Evolutionary conservation across 805 yeast species (phyloP).

Genomic region (Gaillardinia entomophila): DNA sequence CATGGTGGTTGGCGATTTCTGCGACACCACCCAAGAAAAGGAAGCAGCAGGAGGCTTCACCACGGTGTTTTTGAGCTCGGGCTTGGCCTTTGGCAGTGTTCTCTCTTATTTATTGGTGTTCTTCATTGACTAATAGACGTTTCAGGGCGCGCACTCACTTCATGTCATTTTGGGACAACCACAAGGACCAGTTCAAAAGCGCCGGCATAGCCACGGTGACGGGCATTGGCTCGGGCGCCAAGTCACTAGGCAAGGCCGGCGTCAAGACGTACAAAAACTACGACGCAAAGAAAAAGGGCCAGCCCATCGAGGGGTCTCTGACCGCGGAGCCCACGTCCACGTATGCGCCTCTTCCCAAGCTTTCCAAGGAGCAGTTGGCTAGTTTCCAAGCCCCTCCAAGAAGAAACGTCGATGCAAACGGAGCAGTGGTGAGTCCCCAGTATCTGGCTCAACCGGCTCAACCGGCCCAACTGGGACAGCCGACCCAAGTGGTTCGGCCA

Average conservation of each 20-base stretch:
- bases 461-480: constrained; percentile 1
- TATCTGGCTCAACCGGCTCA: constrained; percentile 1
- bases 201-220: constrained; percentile 44
- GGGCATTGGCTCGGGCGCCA: constrained; percentile 49
- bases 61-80: constrained; percentile 69
- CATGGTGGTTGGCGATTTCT: constrained; percentile 61
- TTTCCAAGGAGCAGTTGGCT: constrained; percentile 20
- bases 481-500: constrained; percentile 1
- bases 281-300: constrained; percentile 21
- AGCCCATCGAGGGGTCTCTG: constrained; percentile 1
- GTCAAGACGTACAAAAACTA: constrained; percentile 43
- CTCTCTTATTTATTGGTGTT: constrained; percentile 63
- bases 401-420: constrained; percentile 28
- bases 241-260: constrained; percentile 46
- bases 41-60: constrained; percentile 96
- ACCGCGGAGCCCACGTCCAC: not conserved
- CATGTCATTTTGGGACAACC: constrained; percentile 43
- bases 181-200: constrained; percentile 46
- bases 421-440: constrained; percentile 2
- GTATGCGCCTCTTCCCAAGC: constrained; percentile 6
- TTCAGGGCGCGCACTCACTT: too few relatives aligned
- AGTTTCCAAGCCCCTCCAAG: constrained; percentile 42
- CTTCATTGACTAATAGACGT: constrained; percentile 16
- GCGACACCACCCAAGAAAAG: constrained; percentile 60
- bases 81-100: constrained; percentile 75